phyloP scores from a whole-genome alignment of 2,329 filamentous ascomycete genomes.

The Microcyclospora tardicrescens region DNA sequence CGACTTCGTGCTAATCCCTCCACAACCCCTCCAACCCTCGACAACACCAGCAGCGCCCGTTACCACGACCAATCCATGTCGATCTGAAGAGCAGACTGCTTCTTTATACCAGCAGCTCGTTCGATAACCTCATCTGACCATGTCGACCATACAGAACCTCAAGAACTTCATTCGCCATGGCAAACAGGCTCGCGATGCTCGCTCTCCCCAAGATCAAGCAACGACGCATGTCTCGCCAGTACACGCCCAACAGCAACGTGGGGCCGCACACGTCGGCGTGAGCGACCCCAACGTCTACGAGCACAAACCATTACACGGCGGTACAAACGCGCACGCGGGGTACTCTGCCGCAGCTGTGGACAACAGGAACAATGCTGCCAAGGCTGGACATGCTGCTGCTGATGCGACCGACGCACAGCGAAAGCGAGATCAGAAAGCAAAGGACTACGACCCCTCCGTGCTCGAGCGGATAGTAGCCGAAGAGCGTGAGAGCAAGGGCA shows the following conservation, averaged over 20 bases:
- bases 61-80: too few species aligned
- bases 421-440: constrained; percentile 32
- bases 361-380: constrained; percentile 52
- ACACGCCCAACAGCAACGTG: constrained; percentile 50
- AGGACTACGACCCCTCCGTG: constrained; percentile 48
- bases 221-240: constrained; percentile 51
- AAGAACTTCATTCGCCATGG: constrained; percentile 98
- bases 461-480: constrained; percentile 80
- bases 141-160: constrained; percentile 78
- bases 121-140: constrained; percentile 22
- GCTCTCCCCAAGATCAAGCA: constrained; percentile 45
- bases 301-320: constrained; percentile 37
- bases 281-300: constrained; percentile 50
- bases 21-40: too few species aligned
- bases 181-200: constrained; percentile 71
- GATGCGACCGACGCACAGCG: constrained; percentile 52
- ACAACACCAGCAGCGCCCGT: too few species aligned
- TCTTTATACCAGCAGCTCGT: too few species aligned
- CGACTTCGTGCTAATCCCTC: too few species aligned
- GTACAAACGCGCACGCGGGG: constrained; percentile 33
- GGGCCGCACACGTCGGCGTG: constrained; percentile 31
- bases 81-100: too few species aligned
- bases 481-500: constrained; percentile 73
- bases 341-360: constrained; percentile 51
- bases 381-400: constrained; percentile 53